Percentiles rank a stretch among this genome's conserved stretches.
Conservation (phyloP, 163 green algal genomes). For the Scenedesmus sp. region DNA sequence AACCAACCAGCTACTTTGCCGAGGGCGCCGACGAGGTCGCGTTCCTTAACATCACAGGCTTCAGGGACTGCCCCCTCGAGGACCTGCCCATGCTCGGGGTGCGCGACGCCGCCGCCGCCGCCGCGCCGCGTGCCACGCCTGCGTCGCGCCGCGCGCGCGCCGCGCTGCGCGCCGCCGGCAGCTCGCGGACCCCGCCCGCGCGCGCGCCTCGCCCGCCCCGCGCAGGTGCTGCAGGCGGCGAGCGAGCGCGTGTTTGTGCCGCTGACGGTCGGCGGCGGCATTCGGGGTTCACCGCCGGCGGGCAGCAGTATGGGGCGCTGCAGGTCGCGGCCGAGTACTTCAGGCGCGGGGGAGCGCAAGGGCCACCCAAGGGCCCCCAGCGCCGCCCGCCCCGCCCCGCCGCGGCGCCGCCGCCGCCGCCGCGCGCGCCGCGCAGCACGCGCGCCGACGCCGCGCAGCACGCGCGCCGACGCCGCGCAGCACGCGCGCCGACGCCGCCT, state of each 20-base stretch:
- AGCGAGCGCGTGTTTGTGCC: conserved; percentile 98
- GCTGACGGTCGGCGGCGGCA: conserved; percentile 98
- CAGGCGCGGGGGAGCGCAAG: no score
- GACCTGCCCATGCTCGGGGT: conserved; percentile 98
- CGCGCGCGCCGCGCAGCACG: no score
- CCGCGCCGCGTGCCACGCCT: neutral
- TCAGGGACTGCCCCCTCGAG: conserved; percentile 91
- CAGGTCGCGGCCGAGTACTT: conserved; percentile 98
- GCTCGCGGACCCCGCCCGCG: no score
- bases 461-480: no score
- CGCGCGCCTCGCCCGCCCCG: no score
- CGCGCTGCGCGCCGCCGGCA: neutral
- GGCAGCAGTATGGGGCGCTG: conserved; percentile 81
- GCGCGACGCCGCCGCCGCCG: neutral
- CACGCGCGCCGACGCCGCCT: no score
- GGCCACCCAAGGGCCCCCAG: no score
- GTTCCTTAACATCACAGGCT: conserved; percentile 99
- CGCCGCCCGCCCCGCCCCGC: no score
- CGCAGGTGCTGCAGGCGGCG: conserved; percentile 55
- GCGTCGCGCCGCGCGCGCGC: neutral
- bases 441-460: no score
- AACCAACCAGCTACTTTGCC: conserved; percentile 92
- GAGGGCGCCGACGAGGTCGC: conserved; percentile 96
- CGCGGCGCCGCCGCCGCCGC: no score
- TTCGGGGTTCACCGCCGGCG: conserved; percentile 88